Evolutionary conservation across 495 filamentous ascomycete genomes (phyloP).

Genomic region (Neurospora sp.): DNA sequence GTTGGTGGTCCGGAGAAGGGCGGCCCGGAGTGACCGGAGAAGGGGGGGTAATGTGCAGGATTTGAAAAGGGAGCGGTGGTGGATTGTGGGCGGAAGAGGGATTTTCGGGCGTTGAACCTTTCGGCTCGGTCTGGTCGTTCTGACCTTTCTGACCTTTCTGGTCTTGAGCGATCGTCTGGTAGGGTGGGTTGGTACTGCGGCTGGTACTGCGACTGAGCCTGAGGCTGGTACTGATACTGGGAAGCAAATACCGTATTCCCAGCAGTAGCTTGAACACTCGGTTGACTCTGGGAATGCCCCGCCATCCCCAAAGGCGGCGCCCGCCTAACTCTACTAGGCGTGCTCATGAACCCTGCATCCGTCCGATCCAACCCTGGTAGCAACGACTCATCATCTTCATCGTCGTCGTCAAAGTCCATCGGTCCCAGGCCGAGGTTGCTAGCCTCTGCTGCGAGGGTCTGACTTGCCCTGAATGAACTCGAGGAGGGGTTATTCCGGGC

Average conservation of each 20-base stretch:
- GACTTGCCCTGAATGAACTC: neutral
- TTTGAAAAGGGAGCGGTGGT: neutral
- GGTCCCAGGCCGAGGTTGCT: slow-evolving; percentile 5
- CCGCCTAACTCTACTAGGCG: slow-evolving; percentile 19
- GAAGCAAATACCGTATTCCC: neutral
- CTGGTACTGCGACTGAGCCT: neutral
- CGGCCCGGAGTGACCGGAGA: too few relatives aligned
- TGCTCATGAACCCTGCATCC: slow-evolving; percentile 24
- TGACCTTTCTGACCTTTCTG: neutral
- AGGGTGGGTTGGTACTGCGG: neutral
- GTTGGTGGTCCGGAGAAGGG: too few relatives aligned
- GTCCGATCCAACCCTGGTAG: slow-evolving; percentile 4
- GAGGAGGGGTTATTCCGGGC: neutral
- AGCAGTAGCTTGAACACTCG: neutral
- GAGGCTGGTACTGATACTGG: neutral
- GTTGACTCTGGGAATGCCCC: slow-evolving; percentile 5
- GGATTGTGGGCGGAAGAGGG: neutral
- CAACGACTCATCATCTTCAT: slow-evolving; percentile 5
- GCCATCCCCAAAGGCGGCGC: slow-evolving; percentile 2
- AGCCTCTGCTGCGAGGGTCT: neutral
- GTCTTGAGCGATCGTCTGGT: neutral
- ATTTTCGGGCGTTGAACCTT: neutral
- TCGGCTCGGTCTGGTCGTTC: neutral
- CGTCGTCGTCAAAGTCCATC: slow-evolving; percentile 23
- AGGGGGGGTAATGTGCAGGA: neutral